Evolutionary conservation across 2,329 filamentous ascomycete genomes (phyloP), one percentile per base, ranked within the genome.

Genomic region (Malbranchea zuffiana): DNA sequence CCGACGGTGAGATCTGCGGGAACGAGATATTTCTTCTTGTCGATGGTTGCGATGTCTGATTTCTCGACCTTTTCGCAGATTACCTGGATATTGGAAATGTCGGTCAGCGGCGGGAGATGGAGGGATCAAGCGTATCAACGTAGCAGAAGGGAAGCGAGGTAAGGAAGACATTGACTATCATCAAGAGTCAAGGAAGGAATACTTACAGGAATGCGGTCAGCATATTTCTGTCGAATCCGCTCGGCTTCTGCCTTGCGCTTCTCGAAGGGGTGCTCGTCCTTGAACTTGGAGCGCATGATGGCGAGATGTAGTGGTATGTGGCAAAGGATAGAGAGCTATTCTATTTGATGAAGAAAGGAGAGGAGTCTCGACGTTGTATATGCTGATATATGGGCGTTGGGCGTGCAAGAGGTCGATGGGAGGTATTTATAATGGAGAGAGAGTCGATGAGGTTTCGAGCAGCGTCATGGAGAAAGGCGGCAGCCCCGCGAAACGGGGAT

Each of bases 41-140:
- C 90, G 74, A 98, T 98, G 50, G 90, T 96, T 43, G 90, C 90
- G 54, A 98, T 98, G 61, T 98, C 90, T 45, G 83, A 92, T 71
- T 95, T 96, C 69, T 98, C 90, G 52, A 96, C 88, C 73, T 96
- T 96, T 68, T 96, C 90, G 73, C 90, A 98, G 62, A 98, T 98
- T 47, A 98, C 88, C 87, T 94, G 53, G 50, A 37, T 42, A 19
- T 43, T 35, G 40, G 38, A 39, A 42, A 19, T 5, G 12, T 15
- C 19, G 32, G 41, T 28, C 13, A 31, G 37, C 25, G 28, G 32
- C 32, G 34, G 39, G 15, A 26, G 16, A 21, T 24, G 21, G 36
- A 21, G 35, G 41, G 44, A 39, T 46, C 41, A 40, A n/a, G n/a
- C n/a, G n/a, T n/a, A n/a, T n/a, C n/a, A n/a, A n/a, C 20, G 47